Conservation (phyloP, 495 filamentous ascomycete genomes). For the Penicillium psychrofluorescens region DNA sequence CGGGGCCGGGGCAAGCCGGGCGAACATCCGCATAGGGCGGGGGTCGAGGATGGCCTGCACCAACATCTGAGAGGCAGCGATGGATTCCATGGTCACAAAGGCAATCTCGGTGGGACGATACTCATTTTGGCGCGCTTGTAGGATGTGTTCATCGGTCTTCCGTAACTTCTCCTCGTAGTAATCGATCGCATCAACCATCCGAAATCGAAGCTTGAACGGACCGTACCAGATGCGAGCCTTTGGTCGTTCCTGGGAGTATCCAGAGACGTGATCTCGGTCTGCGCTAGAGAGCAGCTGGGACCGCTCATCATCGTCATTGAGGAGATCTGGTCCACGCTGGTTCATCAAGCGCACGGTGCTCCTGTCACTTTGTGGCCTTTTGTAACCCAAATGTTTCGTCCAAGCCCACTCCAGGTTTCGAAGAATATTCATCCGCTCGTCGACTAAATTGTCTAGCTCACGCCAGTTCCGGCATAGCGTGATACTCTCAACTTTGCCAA, state of each 20-base stretch:
- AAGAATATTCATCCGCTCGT: slow-evolving; percentile 55
- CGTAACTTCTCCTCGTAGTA: slow-evolving; percentile 87
- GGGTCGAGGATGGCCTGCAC: slow-evolving; percentile 89
- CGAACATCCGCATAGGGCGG: slow-evolving; percentile 74
- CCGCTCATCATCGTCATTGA: slow-evolving; percentile 38
- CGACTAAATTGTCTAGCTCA: slow-evolving; percentile 69
- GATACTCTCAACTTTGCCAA: slow-evolving; percentile 90
- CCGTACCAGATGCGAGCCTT: slow-evolving; percentile 73
- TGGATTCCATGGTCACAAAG: slow-evolving; percentile 95
- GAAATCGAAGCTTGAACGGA: slow-evolving; percentile 61
- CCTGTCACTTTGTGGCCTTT: slow-evolving; percentile 37
- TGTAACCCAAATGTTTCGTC: slow-evolving; percentile 59
- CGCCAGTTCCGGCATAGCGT: slow-evolving; percentile 84
- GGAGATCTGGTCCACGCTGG: slow-evolving; percentile 16
- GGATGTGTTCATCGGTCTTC: slow-evolving; percentile 71
- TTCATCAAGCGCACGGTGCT: slow-evolving; percentile 45
- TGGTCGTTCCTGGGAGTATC: slow-evolving; percentile 50
- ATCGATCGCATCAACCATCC: slow-evolving; percentile 81
- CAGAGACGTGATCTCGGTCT: slow-evolving; percentile 26
- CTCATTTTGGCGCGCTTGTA: slow-evolving; percentile 60
- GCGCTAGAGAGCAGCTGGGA: slow-evolving; percentile 46
- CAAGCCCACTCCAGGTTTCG: slow-evolving; percentile 79
- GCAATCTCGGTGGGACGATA: slow-evolving; percentile 75
- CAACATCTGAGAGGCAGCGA: slow-evolving; percentile 88
- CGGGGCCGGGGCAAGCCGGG: slow-evolving; percentile 78